Evolutionary conservation across 257 asterid species (phyloP).

Genomic region (Solanum tarapatanum): DNA sequence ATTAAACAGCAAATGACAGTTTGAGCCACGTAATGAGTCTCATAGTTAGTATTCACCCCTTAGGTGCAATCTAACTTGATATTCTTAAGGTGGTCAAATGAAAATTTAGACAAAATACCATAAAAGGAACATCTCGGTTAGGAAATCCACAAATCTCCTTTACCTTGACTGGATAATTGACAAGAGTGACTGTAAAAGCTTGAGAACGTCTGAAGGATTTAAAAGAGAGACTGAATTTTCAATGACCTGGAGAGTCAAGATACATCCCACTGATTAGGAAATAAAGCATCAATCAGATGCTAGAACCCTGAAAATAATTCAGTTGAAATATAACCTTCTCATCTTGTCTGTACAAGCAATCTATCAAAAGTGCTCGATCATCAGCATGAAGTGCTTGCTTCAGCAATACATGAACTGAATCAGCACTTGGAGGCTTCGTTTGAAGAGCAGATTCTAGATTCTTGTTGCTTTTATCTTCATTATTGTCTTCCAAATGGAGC

Average conservation of each 20-base stretch:
- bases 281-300: background rate
- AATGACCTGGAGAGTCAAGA: slow-evolving; percentile 47
- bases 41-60: background rate
- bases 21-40: background rate
- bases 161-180: slow-evolving; percentile 66
- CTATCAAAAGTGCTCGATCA: slow-evolving; percentile 69
- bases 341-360: slow-evolving; percentile 82
- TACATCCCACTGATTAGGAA: background rate
- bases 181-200: slow-evolving; percentile 64
- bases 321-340: slow-evolving; percentile 46
- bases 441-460: slow-evolving; percentile 12
- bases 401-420: slow-evolving; percentile 70
- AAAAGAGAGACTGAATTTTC: slow-evolving; percentile 54
- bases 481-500: slow-evolving; percentile 40
- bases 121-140: background rate
- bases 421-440: slow-evolving; percentile 81
- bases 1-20: background rate
- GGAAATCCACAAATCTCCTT: background rate
- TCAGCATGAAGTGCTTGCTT: slow-evolving; percentile 86
- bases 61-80: background rate
- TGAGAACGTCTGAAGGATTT: slow-evolving; percentile 79
- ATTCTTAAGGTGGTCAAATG: background rate
- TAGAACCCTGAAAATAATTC: background rate
- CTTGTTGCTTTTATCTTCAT: slow-evolving; percentile 17
- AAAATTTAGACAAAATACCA: background rate